Conservation (phyloP, 2,329 filamentous ascomycete genomes). For the Aureobasidium sp. region DNA sequence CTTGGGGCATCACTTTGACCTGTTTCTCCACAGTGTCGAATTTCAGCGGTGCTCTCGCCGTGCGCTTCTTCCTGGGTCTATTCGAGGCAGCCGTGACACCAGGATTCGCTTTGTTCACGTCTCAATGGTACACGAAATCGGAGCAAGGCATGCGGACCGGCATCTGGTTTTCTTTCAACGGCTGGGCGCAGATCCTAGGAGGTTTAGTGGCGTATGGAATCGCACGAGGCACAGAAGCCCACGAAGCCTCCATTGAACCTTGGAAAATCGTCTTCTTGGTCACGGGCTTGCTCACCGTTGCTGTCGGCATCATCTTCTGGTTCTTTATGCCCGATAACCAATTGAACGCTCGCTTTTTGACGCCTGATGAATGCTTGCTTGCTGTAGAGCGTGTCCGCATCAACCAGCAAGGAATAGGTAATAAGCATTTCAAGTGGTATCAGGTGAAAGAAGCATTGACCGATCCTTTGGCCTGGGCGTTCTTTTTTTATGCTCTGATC, state of each 20-base stretch:
- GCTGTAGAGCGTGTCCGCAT: slow-evolving; percentile 64
- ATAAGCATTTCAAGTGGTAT: slow-evolving; percentile 59
- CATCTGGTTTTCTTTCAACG: slow-evolving; percentile 65
- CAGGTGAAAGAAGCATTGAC: slow-evolving; percentile 57
- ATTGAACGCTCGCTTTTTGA: slow-evolving; percentile 56
- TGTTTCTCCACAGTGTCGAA: slow-evolving; percentile 57
- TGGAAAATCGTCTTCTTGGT: slow-evolving; percentile 56
- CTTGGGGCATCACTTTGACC: slow-evolving; percentile 55
- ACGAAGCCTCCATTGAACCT: slow-evolving; percentile 52
- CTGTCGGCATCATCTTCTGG: slow-evolving; percentile 37
- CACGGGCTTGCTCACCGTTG: slow-evolving; percentile 38
- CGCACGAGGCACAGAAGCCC: slow-evolving; percentile 45
- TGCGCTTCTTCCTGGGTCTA: slow-evolving; percentile 61
- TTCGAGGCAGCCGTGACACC: slow-evolving; percentile 64
- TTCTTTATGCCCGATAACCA: slow-evolving; percentile 51
- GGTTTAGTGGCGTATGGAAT: slow-evolving; percentile 58
- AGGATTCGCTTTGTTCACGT: slow-evolving; percentile 60
- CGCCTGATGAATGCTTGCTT: slow-evolving; percentile 57
- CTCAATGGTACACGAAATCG: slow-evolving; percentile 64
- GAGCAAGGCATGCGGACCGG: slow-evolving; percentile 58
- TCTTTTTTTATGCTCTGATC: slow-evolving; percentile 50
- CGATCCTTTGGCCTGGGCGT: slow-evolving; percentile 55
- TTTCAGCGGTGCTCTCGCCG: slow-evolving; percentile 55
- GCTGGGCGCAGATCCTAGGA: slow-evolving; percentile 57
- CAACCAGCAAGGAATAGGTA: slow-evolving; percentile 70